phyloP scores from a whole-genome alignment of 176 grass and related monocot genomes.

The Avena insularis region DNA sequence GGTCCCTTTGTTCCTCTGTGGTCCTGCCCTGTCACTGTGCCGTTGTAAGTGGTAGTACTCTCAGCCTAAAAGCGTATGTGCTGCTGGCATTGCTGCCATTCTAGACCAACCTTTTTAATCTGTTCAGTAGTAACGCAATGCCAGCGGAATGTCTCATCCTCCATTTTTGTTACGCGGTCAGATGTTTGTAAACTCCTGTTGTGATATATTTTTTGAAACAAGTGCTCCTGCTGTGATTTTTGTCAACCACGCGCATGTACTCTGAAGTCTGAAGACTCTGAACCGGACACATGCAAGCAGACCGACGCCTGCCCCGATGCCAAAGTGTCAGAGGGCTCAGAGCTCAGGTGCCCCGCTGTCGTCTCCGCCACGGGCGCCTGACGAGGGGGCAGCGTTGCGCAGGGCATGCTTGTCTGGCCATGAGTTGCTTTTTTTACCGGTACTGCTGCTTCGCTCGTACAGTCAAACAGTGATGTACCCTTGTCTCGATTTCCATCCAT shows the following conservation, averaged over 20 bases:
- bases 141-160: no score
- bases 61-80: neutral
- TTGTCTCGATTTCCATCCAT: no score
- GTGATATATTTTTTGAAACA: no score
- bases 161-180: no score
- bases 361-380: neutral
- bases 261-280: neutral
- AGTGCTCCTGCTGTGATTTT: neutral
- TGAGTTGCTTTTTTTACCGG: no score
- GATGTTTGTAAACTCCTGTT: no score
- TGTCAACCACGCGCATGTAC: neutral
- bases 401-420: neutral
- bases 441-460: no score
- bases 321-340: neutral
- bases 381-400: neutral
- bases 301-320: neutral
- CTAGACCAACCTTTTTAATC: no score
- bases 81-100: neutral
- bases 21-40: constrained; percentile 6
- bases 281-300: neutral
- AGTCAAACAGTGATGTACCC: no score
- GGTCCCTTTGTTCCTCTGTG: constrained; percentile 11
- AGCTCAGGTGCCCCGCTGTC: constrained; percentile 13
- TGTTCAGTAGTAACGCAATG: no score
- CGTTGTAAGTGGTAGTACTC: no score